Conservation (phyloP, 352 stramenopile genomes). For the Thalassiosira mediterranea region DNA sequence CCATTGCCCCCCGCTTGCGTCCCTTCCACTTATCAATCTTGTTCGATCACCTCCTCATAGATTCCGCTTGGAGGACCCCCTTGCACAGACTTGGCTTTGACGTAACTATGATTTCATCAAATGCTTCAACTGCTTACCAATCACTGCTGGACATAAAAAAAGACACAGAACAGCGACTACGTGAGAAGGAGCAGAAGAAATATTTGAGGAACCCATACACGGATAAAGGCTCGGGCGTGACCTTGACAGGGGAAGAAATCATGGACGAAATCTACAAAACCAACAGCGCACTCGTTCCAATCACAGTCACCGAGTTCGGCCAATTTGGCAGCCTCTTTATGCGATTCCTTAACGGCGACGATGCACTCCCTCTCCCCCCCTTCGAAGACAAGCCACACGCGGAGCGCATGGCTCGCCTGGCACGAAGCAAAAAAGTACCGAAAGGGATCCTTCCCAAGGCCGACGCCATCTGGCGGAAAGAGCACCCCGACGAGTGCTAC, state of each 20-base stretch:
- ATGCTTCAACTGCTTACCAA: not conserved
- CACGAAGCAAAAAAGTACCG: slow-evolving; percentile 1
- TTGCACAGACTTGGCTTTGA: slow-evolving; percentile 3
- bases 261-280: not conserved
- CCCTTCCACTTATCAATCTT: slow-evolving; percentile 11
- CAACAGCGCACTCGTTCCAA: slow-evolving; percentile 4
- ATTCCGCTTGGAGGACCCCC: not conserved
- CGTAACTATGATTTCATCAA: slow-evolving; percentile 9
- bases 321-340: slow-evolving; percentile 10
- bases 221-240: not conserved
- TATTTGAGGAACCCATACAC: not conserved
- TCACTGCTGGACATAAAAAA: not conserved
- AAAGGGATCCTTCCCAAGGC: not conserved
- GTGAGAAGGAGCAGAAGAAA: not conserved
- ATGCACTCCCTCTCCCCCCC: not conserved
- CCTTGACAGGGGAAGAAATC: not conserved
- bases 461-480: slow-evolving; percentile 1
- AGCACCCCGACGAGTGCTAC: slow-evolving; percentile 6
- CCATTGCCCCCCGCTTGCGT: not conserved
- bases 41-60: slow-evolving; percentile 4
- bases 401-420: not conserved
- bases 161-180: not conserved
- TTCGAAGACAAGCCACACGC: slow-evolving; percentile 1
- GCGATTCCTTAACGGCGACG: not conserved
- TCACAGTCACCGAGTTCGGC: slow-evolving; percentile 13